A percentile compares a stretch with the other conserved stretches of the same genome.
phyloP scores from a whole-genome alignment of 2,329 filamentous ascomycete species.

The Xylariaceae sp. region DNA sequence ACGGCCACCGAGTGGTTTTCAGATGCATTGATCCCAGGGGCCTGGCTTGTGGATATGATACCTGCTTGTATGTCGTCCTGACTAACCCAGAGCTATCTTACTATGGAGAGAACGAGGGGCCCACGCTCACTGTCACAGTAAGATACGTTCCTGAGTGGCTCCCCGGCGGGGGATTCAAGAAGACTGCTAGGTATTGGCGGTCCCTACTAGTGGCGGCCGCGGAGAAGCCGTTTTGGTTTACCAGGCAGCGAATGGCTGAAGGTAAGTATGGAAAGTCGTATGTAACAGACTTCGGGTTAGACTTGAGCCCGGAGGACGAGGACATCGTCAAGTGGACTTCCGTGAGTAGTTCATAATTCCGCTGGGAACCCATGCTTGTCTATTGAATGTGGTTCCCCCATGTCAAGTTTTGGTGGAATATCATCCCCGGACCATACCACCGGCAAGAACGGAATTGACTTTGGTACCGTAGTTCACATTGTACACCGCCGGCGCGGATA shows the following conservation, averaged over 20 bases:
- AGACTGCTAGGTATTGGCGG: conserved; percentile 14
- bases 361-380: not conserved
- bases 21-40: conserved; percentile 13
- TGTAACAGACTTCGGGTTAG: conserved; percentile 10
- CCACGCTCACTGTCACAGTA: conserved; percentile 14
- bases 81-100: not conserved
- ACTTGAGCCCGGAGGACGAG: conserved; percentile 11
- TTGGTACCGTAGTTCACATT: conserved; percentile 2
- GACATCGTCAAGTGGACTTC: conserved; percentile 19
- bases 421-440: not conserved
- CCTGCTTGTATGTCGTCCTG: conserved; percentile 19
- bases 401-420: not conserved
- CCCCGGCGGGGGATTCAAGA: conserved; percentile 27
- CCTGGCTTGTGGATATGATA: conserved; percentile 28
- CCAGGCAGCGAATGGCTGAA: conserved; percentile 18
- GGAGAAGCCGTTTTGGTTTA: conserved; percentile 23
- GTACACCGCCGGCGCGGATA: conserved; percentile 25
- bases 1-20: conserved; percentile 22
- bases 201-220: conserved; percentile 6
- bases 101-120: not conserved
- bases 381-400: not conserved
- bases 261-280: conserved; percentile 15
- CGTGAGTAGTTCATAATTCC: conserved; percentile 4
- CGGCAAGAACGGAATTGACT: not conserved
- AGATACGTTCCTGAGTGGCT: conserved; percentile 27